phyloP scores from a whole-genome alignment of 1,284 basidiomycete genomes.

The Wolfiporia cocos region DNA sequence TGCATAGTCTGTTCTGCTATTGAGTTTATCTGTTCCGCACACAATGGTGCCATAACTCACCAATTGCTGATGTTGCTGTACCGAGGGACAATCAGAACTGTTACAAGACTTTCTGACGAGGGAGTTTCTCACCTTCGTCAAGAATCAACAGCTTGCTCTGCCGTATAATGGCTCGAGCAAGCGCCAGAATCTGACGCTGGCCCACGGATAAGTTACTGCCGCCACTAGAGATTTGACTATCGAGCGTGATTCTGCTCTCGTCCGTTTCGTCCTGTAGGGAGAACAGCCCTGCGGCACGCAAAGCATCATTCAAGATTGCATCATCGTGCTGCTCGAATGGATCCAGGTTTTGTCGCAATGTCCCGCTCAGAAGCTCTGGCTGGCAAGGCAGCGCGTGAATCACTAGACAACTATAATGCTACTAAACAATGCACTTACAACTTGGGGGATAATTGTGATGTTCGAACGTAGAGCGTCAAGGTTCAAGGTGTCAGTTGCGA shows the following conservation, averaged over 20 bases:
- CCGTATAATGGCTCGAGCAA: slow-evolving; percentile 28
- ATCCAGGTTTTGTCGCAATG: slow-evolving; percentile 31
- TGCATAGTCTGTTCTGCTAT: slow-evolving; percentile 13
- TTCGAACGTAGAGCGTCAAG: slow-evolving; percentile 49
- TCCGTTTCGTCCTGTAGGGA: slow-evolving; percentile 21
- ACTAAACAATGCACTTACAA: slow-evolving; percentile 17
- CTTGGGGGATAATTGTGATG: slow-evolving; percentile 44
- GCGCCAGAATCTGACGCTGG: slow-evolving; percentile 25
- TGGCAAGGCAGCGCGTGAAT: slow-evolving; percentile 19
- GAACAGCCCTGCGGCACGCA: slow-evolving; percentile 27
- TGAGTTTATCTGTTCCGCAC: too few species aligned
- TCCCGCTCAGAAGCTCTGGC: slow-evolving; percentile 34
- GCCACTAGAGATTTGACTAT: slow-evolving; percentile 26
- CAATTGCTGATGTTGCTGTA: slow-evolving; percentile 47
- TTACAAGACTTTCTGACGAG: not conserved
- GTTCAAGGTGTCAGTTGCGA: slow-evolving; percentile 40
- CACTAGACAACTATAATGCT: too few species aligned
- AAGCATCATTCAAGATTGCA: slow-evolving; percentile 27
- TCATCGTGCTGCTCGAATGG: slow-evolving; percentile 51
- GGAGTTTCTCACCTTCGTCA: slow-evolving; percentile 23
- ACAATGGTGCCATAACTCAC: slow-evolving; percentile 21
- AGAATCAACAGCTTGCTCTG: slow-evolving; percentile 30
- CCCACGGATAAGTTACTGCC: slow-evolving; percentile 39
- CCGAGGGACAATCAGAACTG: not conserved
- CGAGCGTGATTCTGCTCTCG: slow-evolving; percentile 27